Percentiles rank a stretch among this genome's conserved stretches.
Evolutionary conservation across 179 eudicot genomes (phyloP).

Genomic region (Vitellaria paradoxa): DNA sequence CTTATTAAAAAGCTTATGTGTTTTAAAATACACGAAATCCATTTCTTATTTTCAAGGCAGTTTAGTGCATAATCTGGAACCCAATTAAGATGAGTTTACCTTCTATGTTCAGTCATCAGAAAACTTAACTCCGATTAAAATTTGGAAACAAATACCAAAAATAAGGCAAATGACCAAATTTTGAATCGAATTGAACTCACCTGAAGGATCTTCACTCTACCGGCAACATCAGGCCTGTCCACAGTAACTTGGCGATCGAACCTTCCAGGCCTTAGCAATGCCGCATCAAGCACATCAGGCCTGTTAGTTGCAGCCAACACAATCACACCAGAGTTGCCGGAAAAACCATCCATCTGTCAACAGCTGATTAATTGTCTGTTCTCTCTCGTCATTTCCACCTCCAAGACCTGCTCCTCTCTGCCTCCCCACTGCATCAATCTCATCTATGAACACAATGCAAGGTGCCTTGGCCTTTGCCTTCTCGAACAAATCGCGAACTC

Average conservation of each 20-base stretch:
- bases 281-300: constrained; percentile 97
- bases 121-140: neutral
- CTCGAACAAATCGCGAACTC: constrained; percentile 95
- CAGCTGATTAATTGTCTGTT: constrained; percentile 96
- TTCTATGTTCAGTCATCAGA: neutral
- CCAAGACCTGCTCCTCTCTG: constrained; percentile 98
- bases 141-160: neutral
- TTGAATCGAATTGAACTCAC: constrained; percentile 25
- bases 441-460: constrained; percentile 95
- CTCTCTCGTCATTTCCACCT: constrained; percentile 99
- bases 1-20: neutral
- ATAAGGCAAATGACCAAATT: neutral
- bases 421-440: constrained; percentile 97
- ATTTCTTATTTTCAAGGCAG: neutral
- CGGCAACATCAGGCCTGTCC: constrained; percentile 97
- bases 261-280: constrained; percentile 96
- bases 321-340: constrained; percentile 93
- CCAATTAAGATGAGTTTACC: neutral
- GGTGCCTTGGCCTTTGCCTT: constrained; percentile 96
- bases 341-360: constrained; percentile 99
- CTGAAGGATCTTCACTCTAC: constrained; percentile 95
- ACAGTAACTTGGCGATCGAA: constrained; percentile 99
- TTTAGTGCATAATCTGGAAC: neutral
- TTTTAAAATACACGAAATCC: neutral
- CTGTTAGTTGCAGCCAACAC: constrained; percentile 95